Percentiles rank a stretch among this genome's conserved stretches.
Evolutionary conservation across 2,329 filamentous ascomycete species (phyloP).

Genomic region (Phialophora macrospora): DNA sequence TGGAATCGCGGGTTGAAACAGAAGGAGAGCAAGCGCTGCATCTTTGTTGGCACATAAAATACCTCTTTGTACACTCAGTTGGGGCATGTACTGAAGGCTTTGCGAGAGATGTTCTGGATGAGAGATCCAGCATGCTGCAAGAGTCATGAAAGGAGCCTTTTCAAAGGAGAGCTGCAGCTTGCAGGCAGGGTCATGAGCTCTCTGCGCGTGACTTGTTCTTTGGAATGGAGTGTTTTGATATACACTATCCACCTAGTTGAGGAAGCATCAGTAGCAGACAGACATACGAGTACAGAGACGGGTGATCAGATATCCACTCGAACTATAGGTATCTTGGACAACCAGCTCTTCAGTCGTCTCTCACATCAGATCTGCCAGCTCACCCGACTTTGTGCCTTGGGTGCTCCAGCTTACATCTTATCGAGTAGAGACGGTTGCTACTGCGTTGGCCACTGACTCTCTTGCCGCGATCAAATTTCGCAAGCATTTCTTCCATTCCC

Average conservation of each 20-base stretch:
- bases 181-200: neutral
- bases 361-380: neutral
- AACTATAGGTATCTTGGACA: constrained; percentile 15
- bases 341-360: neutral
- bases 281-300: constrained; percentile 9
- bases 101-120: constrained; percentile 1
- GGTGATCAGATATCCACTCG: constrained; percentile 17
- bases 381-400: neutral
- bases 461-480: neutral
- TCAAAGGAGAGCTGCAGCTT: neutral
- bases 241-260: neutral
- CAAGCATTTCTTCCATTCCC: neutral
- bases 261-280: constrained; percentile 11
- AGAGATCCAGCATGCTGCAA: neutral
- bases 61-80: constrained; percentile 27
- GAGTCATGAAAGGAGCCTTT: neutral
- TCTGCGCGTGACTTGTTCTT: neutral
- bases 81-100: neutral
- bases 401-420: neutral
- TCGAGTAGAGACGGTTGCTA: neutral
- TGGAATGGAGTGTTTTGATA: constrained; percentile 2
- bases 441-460: neutral
- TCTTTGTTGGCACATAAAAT: constrained; percentile 18
- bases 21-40: constrained; percentile 5
- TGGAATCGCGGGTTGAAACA: constrained; percentile 16